Evolutionary conservation across 1,139 yeast species (phyloP).

Genomic region (Candida tropicalis): DNA sequence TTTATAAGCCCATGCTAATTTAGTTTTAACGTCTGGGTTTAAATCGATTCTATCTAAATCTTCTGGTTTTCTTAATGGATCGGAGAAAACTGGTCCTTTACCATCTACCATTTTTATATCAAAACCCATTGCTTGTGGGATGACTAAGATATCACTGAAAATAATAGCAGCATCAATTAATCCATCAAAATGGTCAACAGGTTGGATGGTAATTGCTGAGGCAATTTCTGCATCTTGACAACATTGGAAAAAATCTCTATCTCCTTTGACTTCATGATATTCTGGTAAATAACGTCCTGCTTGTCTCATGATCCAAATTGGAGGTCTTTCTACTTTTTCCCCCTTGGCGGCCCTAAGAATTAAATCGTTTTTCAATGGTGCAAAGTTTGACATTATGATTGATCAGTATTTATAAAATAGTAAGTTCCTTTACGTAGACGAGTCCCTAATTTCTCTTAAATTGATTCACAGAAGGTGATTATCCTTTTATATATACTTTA

Average conservation of each 20-base stretch:
- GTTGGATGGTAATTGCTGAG: slow-evolving; percentile 92
- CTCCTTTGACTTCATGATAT: slow-evolving; percentile 85
- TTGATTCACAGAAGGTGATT: too few relatives aligned
- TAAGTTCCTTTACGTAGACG: too few relatives aligned
- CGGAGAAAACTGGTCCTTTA: slow-evolving; percentile 91
- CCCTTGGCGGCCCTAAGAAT: slow-evolving; percentile 82
- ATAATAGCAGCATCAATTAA: slow-evolving; percentile 95
- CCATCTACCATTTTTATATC: slow-evolving; percentile 92
- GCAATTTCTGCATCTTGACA: slow-evolving; percentile 95
- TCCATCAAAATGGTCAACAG: slow-evolving; percentile 86
- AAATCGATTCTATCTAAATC: slow-evolving; percentile 64
- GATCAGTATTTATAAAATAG: background rate
- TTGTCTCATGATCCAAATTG: slow-evolving; percentile 97
- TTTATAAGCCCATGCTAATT: slow-evolving; percentile 91
- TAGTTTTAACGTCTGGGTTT: slow-evolving; percentile 70
- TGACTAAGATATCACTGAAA: slow-evolving; percentile 90
- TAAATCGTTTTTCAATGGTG: slow-evolving; percentile 82
- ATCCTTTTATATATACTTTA: background rate
- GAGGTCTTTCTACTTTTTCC: slow-evolving; percentile 93
- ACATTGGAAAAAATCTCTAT: slow-evolving; percentile 88
- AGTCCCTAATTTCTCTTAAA: too few relatives aligned
- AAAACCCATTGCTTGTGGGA: slow-evolving; percentile 99
- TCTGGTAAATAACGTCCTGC: slow-evolving; percentile 91
- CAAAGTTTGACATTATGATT: slow-evolving; percentile 44
- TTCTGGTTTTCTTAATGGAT: slow-evolving; percentile 75